Base-by-base conservation (phyloP, 257 asterid genomes). In the Euphrasia confusa region DNA sequence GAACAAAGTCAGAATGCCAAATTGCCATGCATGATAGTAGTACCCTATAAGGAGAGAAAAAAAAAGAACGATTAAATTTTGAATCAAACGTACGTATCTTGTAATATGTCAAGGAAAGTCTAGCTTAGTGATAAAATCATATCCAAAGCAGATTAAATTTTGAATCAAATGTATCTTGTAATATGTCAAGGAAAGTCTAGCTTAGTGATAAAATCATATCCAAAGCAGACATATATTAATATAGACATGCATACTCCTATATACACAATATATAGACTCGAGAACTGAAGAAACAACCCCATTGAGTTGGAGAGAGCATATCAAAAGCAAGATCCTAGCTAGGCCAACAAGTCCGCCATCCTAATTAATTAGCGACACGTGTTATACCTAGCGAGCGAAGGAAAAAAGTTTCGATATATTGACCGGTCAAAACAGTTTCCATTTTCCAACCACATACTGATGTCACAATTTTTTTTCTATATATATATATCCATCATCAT, bases 231-330 rank as follows among this genome's bases (percentile, higher is more conserved):
- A 84, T 81, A 79, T 82, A 91, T 12, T 69, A n/a, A n/a, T n/a
- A 21, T 21, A 21, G 24, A 21, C 1, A 21, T n/a, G n/a, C n/a
- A n/a, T 21, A 21, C 24, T 21, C 24, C 24, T 21, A 21, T 21
- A 21, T 21, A 21, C 24, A 21, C 24, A 21, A 21, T 21, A 21
- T 21, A 21, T 33, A 33, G 39, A 33, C 39, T 5, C 53, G 47
- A 35, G 75, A 87, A 95, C 87, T 87, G 92, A 68, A 89, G 88
- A 79, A 89, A 89, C 68, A 87, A 83, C 50, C 95, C 97, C 95
- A 87, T 87, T 17, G 97, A 83, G 80, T 90, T 90, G 64, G 96
- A 87, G 66, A 87, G 75, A 58, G 78, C 33, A 72, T 87, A 1
- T 21, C 24, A 21, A 21, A 21, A 21, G 24, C 24, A 0, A 21